Base-by-base conservation (phyloP, 768 basidiomycete species). In the Collybia mongolica region DNA sequence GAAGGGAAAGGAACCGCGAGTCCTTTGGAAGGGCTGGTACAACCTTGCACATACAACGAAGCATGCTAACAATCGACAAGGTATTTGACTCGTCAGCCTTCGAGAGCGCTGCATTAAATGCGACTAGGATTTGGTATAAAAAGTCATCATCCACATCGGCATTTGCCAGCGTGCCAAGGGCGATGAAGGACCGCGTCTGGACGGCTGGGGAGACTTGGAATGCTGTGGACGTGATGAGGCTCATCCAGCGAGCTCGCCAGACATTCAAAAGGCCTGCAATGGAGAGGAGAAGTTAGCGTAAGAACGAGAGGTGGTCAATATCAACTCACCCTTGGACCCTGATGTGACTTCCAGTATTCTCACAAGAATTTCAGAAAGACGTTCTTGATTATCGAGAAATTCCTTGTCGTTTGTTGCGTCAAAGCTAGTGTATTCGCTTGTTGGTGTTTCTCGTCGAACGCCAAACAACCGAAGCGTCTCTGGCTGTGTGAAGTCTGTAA, bases 211-310 rank as follows among this genome's bases (percentile, higher is more conserved):
- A 91, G 41, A 88, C 79, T 60, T 96, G 94, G 72, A 96, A 96
- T 18, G 93, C 92, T 0, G 89, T 90, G 1, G 90, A 83, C 1
- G 90, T 88, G 12, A 93, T 83, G 50, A 97, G 65, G 37, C 90
- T 84, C 88, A 93, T 93, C 93, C 93, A 96, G 29, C 94, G 79
- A 22, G 93, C 91, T 51, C 88, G 81, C 94, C 94, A 97, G 2
- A 89, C 81, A 60, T 97, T 97, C 24, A 89, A 68, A 2, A 92
- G 66, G 9, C 86, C 90, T 90, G 48, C 18, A 48, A 41, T 14
- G 5, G 44, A 6, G 32, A 11, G 32, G 7, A 20, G 41, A n/a
- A 53, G 40, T 59, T 42, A 38, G 9, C 26, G 17, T 5, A 17
- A 26, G 38, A 29, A 38, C 15, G 29, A 41, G 11, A 39, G 23